These are phyloP conservation scores for Talaromyces verruculosus DNA, from an alignment of 2,329 filamentous ascomycete genomes.

Conservation along the genomic window DNA sequence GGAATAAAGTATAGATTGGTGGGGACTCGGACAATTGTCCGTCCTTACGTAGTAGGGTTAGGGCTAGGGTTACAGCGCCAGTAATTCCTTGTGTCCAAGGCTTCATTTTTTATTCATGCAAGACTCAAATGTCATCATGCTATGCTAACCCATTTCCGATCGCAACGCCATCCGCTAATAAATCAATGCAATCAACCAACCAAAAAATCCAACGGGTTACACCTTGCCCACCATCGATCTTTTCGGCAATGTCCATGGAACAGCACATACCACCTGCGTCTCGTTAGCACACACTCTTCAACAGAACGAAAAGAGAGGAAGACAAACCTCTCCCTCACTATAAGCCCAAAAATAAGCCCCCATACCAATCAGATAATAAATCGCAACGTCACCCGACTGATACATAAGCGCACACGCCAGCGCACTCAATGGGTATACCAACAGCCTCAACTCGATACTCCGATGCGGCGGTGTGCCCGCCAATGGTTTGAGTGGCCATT, in stretches of 20 bases:
- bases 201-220: not conserved
- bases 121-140: constrained; percentile 2
- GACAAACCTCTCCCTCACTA: constrained; percentile 88
- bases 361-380: constrained; percentile 88
- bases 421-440: constrained; percentile 76
- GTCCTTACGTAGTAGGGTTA: not conserved
- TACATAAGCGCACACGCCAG: constrained; percentile 78
- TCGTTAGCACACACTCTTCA: not conserved
- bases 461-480: constrained; percentile 78
- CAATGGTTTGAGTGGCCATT: constrained; percentile 81
- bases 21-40: not conserved
- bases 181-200: not conserved
- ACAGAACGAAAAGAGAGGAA: constrained; percentile 7
- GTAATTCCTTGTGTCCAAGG: constrained; percentile 3
- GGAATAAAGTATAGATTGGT: not conserved
- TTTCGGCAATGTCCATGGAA: constrained; percentile 69
- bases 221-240: constrained; percentile 32
- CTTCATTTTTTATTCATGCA: constrained; percentile 4
- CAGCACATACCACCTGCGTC: constrained; percentile 63
- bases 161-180: constrained; percentile 11
- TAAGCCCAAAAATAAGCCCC: constrained; percentile 95
- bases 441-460: constrained; percentile 80
- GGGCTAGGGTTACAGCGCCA: not conserved
- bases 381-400: constrained; percentile 84
- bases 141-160: not conserved